These are phyloP conservation scores for Peterozyma xylosa DNA, from an alignment of 805 yeast genomes.

Conservation along the genomic window DNA sequence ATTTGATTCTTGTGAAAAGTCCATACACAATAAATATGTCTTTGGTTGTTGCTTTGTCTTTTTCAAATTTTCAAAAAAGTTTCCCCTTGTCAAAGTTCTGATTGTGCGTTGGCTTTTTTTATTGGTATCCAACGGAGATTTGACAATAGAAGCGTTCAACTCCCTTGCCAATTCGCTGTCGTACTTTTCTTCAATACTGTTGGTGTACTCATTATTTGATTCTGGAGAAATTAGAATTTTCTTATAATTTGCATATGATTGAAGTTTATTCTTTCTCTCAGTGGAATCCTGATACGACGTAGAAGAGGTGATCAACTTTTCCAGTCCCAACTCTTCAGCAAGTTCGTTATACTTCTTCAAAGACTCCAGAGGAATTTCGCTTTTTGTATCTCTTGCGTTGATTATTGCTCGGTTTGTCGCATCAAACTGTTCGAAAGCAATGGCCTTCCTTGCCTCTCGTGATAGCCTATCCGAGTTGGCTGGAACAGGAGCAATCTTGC, in stretches of 20 bases:
- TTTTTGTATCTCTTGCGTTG: slow-evolving; percentile 38
- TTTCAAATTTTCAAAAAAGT: slow-evolving; percentile 40
- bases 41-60: slow-evolving; percentile 24
- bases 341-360: slow-evolving; percentile 19
- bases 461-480: slow-evolving; percentile 19
- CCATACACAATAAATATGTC: slow-evolving; percentile 72
- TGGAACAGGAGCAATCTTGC: slow-evolving; percentile 9
- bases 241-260: slow-evolving; percentile 51
- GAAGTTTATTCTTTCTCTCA: slow-evolving; percentile 42
- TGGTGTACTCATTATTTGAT: slow-evolving; percentile 44
- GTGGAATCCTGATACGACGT: slow-evolving; percentile 40
- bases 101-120: slow-evolving; percentile 49
- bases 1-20: slow-evolving; percentile 72
- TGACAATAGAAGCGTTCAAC: slow-evolving; percentile 43
- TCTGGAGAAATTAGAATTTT: slow-evolving; percentile 54
- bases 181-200: slow-evolving; percentile 56
- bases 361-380: slow-evolving; percentile 23
- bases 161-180: slow-evolving; percentile 53
- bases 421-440: slow-evolving; percentile 44
- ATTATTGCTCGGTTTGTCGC: slow-evolving; percentile 55
- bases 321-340: slow-evolving; percentile 31
- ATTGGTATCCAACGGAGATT: slow-evolving; percentile 50
- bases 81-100: slow-evolving; percentile 64
- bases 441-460: slow-evolving; percentile 39
- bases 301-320: slow-evolving; percentile 35